Base-by-base conservation (phyloP, 495 filamentous ascomycete species). In the Hyphodiscus hymeniophilus region DNA sequence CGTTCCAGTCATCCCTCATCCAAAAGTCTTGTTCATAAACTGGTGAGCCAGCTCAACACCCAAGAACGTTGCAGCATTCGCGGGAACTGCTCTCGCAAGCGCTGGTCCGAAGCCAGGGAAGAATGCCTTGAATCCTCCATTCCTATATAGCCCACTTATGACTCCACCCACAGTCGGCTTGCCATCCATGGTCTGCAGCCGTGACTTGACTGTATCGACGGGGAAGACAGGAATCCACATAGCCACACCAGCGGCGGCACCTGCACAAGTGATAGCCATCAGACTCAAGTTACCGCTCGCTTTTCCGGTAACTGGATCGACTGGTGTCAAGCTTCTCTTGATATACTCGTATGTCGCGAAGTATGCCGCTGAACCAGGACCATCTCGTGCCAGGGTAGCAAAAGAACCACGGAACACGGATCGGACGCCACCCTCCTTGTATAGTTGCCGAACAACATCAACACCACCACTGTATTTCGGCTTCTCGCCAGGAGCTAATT, bases 191-290 rank as follows among this genome's bases (percentile, higher is more conserved):
- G 87, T 92, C 76, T 99, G 92, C 63, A 99, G 64, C 42, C 90
- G 73, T 47, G 80, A 87, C 77, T 99, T 99, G 65, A 99, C 80
- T 0, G 92, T 99, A 60, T 99, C 92, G 45, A 99, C 74, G 4
- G 92, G 92, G 76, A 99, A 99, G 16, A 99, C 89, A 20, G 94
- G 88, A 51, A 96, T 87, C 92, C 92, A 99, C 94, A 99, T 99
- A 18, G 92, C 89, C 39, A 99, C 81, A 58, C 92, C 92, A 0
- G 92, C 92, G 0, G 81, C 84, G 38, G 87, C 92, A 49, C 92
- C 92, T 0, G 92, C 92, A 30, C 77, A 73, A 52, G 87, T 81
- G n/a, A 99, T 77, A 3, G 92, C 94, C 3, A 76, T 63, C 51
- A 97, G 65, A 43, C 85, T 89, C 38, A 97, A 69, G 53, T 90